Conservation (phyloP, 2,329 filamentous ascomycete genomes). For the Penicillium oxalicum region DNA sequence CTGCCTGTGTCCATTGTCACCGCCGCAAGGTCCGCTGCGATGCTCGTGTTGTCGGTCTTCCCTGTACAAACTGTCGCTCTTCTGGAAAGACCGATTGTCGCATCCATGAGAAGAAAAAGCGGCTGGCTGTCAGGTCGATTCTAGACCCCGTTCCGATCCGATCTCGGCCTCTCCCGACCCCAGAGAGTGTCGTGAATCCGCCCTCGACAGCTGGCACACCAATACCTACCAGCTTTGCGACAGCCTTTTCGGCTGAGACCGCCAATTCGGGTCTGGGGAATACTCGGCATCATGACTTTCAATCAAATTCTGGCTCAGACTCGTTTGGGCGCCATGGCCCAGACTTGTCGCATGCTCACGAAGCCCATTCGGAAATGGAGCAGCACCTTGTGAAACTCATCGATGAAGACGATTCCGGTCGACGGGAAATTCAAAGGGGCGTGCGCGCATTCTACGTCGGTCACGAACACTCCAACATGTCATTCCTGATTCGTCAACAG, state of each 20-base stretch:
- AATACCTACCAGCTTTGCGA: constrained; percentile 23
- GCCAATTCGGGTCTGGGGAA: constrained; percentile 13
- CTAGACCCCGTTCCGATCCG: constrained; percentile 45
- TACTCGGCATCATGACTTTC: constrained; percentile 15
- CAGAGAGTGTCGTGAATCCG: constrained; percentile 20
- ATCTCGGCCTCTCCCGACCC: constrained; percentile 31
- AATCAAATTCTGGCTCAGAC: constrained; percentile 17
- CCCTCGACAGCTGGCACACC: constrained; percentile 15
- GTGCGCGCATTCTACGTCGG: constrained; percentile 51
- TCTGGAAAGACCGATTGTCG: constrained; percentile 41
- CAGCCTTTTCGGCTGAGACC: constrained; percentile 21
- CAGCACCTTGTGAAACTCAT: constrained; percentile 48
- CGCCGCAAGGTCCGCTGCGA: constrained; percentile 49
- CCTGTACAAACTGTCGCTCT: constrained; percentile 46
- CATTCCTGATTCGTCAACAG: constrained; percentile 50
- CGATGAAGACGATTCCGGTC: constrained; percentile 43
- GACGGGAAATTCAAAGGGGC: constrained; percentile 43
- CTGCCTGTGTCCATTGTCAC: constrained; percentile 47
- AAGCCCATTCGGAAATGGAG: constrained; percentile 39
- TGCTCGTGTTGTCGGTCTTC: constrained; percentile 42
- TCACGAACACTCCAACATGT: constrained; percentile 52
- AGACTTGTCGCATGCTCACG: constrained; percentile 32
- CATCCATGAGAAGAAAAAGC: constrained; percentile 49
- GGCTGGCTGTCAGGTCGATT: constrained; percentile 37
- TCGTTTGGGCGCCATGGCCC: constrained; percentile 21